A percentile compares a stretch with the other conserved stretches of the same genome.
Conservation (phyloP, 2,329 filamentous ascomycete genomes). For the Cordyceps cicadae region DNA sequence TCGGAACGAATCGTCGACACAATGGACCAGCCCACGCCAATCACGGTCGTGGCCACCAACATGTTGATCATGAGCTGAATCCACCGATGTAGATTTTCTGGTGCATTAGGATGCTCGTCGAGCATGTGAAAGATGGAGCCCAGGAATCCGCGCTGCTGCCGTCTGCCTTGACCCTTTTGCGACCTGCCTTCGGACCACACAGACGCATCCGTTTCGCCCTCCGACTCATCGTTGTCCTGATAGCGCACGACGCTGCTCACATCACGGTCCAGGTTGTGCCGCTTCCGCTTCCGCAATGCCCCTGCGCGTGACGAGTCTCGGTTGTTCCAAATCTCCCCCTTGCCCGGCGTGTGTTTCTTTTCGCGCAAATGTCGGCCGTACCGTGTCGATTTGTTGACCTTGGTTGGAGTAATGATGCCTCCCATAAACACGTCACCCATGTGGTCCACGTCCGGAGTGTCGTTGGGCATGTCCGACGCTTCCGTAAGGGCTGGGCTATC, state of each 20-base stretch:
- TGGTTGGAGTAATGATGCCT: constrained; percentile 37
- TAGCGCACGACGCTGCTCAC: constrained; percentile 42
- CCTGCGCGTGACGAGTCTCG: constrained; percentile 30
- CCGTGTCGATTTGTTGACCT: constrained; percentile 37
- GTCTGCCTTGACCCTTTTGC: constrained; percentile 15
- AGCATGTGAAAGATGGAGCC: constrained; percentile 43
- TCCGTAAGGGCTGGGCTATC: constrained; percentile 54
- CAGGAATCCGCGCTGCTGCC: constrained; percentile 21
- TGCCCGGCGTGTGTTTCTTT: constrained; percentile 42
- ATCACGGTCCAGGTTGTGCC: constrained; percentile 42
- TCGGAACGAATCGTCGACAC: constrained; percentile 65
- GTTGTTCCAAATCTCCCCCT: constrained; percentile 54
- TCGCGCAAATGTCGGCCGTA: constrained; percentile 34
- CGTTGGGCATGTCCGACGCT: constrained; percentile 42
- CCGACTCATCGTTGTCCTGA: constrained; percentile 36
- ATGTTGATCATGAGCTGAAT: constrained; percentile 56
- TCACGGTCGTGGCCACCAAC: constrained; percentile 44
- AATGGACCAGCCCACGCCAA: constrained; percentile 63
- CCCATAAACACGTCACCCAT: constrained; percentile 32
- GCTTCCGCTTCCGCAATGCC: constrained; percentile 46
- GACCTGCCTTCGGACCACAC: constrained; percentile 18
- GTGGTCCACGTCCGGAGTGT: constrained; percentile 44
- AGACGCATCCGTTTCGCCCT: constrained; percentile 41
- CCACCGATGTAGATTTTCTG: constrained; percentile 52
- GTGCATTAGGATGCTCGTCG: constrained; percentile 50